These are phyloP conservation scores for Nymphaea colorata DNA, from an alignment of 164 flowering plant genomes.

Conservation along the genomic window DNA sequence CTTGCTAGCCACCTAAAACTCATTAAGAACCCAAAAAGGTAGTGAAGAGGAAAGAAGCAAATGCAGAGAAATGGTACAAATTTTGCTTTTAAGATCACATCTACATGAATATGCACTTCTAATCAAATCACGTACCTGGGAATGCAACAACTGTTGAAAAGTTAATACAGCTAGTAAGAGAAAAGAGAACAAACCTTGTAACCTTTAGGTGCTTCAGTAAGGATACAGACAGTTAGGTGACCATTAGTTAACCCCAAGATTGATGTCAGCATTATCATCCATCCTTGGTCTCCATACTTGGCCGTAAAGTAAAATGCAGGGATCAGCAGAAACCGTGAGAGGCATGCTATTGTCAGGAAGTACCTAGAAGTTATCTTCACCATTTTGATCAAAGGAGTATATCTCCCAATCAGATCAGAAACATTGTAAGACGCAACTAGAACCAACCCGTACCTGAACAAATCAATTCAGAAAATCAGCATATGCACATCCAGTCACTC, in stretches of 20 bases:
- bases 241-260: conserved; percentile 52
- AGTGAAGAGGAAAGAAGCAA: neutral
- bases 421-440: conserved; percentile 42
- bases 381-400: conserved; percentile 26
- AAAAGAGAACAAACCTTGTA: conserved; percentile 37
- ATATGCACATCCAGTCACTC: neutral
- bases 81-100: too few species aligned
- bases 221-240: conserved; percentile 47
- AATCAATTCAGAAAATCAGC: neutral
- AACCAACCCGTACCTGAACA: conserved; percentile 43
- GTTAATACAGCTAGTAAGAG: neutral
- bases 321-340: conserved; percentile 35
- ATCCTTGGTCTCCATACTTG: conserved; percentile 54
- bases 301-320: conserved; percentile 57
- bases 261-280: conserved; percentile 50
- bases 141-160: neutral
- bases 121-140: neutral
- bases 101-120: neutral
- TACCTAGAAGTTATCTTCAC: conserved; percentile 36
- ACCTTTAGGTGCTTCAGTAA: conserved; percentile 52
- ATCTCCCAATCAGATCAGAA: conserved; percentile 39
- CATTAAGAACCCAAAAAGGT: too few species aligned
- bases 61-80: too few species aligned
- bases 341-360: conserved; percentile 27
- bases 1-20: too few species aligned